These are phyloP conservation scores for Zopfochytrium polystomum DNA, from an alignment of 371 early-diverging fungal species.

Conservation along the genomic window DNA sequence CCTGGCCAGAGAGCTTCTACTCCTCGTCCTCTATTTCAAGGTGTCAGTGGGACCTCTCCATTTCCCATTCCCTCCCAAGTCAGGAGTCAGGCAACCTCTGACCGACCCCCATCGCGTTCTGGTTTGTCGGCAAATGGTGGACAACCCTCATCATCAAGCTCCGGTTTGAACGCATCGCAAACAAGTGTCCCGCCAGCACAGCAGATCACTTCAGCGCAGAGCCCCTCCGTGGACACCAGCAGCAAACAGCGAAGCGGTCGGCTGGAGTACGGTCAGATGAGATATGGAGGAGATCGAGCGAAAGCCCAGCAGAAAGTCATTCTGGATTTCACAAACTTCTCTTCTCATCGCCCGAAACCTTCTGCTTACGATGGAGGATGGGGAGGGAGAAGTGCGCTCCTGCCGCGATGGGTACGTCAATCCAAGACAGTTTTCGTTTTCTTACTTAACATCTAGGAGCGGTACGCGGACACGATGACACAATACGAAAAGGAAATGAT, in stretches of 20 bases:
- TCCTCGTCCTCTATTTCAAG: no score
- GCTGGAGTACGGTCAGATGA: conserved; percentile 31
- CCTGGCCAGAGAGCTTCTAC: no score
- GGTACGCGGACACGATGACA: conserved; percentile 84
- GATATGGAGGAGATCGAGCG: conserved; percentile 17
- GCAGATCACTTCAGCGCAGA: no score
- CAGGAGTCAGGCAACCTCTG: no score
- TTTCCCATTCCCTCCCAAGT: no score
- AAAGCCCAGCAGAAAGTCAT: conserved; percentile 13
- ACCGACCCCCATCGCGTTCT: no score
- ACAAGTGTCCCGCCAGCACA: no score
- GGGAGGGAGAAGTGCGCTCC: conserved; percentile 21
- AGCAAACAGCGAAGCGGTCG: conserved; percentile 11
- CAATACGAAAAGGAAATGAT: conserved; percentile 89
- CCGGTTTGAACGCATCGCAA: no score
- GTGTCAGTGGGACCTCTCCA: no score
- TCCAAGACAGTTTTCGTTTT: background rate
- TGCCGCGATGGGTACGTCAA: conserved; percentile 26
- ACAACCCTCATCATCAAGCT: no score
- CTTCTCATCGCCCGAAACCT: conserved; percentile 17
- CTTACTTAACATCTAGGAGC: conserved; percentile 49
- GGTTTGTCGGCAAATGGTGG: no score
- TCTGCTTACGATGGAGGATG: conserved; percentile 21
- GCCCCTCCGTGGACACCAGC: background rate
- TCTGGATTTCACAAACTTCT: conserved; percentile 18